Evolutionary conservation across 305 asterid species (phyloP).

Genomic region (Euphrasia arctica): DNA sequence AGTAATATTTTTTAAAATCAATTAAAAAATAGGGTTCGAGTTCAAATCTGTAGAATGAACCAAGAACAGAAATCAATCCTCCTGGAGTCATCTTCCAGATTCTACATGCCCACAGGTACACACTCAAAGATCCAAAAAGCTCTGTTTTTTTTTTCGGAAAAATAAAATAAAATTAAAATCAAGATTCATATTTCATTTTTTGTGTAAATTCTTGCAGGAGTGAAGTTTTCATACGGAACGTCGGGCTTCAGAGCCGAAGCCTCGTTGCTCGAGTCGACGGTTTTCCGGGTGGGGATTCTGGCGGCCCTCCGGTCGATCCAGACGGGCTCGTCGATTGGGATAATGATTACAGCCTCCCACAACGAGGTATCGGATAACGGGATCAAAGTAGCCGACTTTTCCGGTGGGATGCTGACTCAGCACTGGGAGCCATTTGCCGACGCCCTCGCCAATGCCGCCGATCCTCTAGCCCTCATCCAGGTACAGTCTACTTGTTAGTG

Average conservation of each 20-base stretch:
- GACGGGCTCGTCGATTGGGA: constrained; percentile 59
- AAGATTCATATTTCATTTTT: neutral
- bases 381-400: constrained; percentile 77
- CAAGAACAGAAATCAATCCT: constrained; percentile 56
- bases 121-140: neutral
- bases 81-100: constrained; percentile 44
- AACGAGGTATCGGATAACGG: constrained; percentile 78
- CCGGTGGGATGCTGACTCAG: constrained; percentile 95
- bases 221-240: constrained; percentile 76
- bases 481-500: constrained; percentile 29
- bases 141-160: neutral
- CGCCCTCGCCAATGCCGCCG: constrained; percentile 64
- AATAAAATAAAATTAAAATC: too few relatives aligned
- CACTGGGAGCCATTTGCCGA: constrained; percentile 90
- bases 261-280: constrained; percentile 61
- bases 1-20: too few relatives aligned
- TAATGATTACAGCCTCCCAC: constrained; percentile 97
- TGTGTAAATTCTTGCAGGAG: constrained; percentile 36
- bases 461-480: constrained; percentile 58
- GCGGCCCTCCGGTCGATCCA: constrained; percentile 80
- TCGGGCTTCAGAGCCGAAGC: constrained; percentile 88
- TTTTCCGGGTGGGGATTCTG: constrained; percentile 79
- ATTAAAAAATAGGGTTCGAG: neutral
- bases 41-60: constrained; percentile 35
- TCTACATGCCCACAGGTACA: constrained; percentile 57